Conservation (phyloP, 2,329 filamentous ascomycete genomes). For the Colletotrichum horii region DNA sequence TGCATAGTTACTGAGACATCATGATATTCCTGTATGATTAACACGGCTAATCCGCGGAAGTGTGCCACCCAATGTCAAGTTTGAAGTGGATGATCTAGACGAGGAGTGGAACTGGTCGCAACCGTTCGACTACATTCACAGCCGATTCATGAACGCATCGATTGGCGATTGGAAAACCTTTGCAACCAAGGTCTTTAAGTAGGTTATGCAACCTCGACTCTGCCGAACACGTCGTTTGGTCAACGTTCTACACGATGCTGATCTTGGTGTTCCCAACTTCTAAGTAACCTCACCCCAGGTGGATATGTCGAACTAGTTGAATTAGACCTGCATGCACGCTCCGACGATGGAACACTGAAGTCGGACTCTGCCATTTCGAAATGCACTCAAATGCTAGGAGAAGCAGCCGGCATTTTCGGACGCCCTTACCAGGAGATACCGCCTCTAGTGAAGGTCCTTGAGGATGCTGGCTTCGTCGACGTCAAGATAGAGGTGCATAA, state of each 20-base stretch:
- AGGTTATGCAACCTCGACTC: background rate
- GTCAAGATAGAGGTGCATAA: constrained; percentile 30
- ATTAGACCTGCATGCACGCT: constrained; percentile 39
- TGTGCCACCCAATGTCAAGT: constrained; percentile 41
- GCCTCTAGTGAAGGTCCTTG: constrained; percentile 24
- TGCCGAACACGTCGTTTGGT: background rate
- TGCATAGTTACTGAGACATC: too few relatives aligned
- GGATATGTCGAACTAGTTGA: constrained; percentile 51
- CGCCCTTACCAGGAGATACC: constrained; percentile 27
- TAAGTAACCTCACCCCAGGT: constrained; percentile 51
- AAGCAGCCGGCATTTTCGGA: constrained; percentile 25
- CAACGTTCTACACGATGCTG: background rate
- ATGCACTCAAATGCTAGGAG: constrained; percentile 22
- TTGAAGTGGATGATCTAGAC: constrained; percentile 42
- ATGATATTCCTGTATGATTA: too few relatives aligned
- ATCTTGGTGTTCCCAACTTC: background rate
- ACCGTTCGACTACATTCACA: constrained; percentile 64
- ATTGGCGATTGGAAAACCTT: constrained; percentile 57
- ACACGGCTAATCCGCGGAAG: constrained; percentile 27
- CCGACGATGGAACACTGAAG: constrained; percentile 44
- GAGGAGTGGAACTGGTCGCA: constrained; percentile 34
- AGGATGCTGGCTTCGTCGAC: constrained; percentile 34
- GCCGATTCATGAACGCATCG: constrained; percentile 57
- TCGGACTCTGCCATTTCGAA: constrained; percentile 16
- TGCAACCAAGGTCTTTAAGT: constrained; percentile 47